Percentiles rank a stretch among this genome's conserved stretches.
Conservation (phyloP, 179 eudicot species). For the Gypsophila paniculata region DNA sequence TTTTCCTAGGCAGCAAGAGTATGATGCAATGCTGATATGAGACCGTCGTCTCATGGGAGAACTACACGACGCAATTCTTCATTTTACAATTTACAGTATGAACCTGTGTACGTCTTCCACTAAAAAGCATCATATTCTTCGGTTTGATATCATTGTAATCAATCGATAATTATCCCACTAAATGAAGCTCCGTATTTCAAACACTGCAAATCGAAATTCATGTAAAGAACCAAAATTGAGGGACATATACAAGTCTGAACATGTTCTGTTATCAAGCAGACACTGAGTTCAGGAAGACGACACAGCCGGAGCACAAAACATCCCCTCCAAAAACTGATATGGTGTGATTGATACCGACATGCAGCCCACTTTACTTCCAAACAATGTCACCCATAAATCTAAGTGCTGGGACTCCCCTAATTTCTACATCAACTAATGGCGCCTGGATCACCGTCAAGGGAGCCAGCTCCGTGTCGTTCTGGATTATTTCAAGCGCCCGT, state of each 20-base stretch:
- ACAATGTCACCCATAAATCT: conserved; percentile 90
- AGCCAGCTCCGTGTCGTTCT: conserved; percentile 70
- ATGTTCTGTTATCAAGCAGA: not conserved
- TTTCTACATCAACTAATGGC: conserved; percentile 92
- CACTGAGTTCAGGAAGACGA: not conserved
- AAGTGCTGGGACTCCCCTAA: conserved; percentile 98
- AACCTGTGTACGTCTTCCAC: not conserved
- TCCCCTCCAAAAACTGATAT: not conserved
- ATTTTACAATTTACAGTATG: too few species aligned
- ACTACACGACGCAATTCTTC: too few species aligned
- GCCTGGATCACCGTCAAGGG: conserved; percentile 68
- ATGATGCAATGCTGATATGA: too few species aligned
- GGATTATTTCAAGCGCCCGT: conserved; percentile 73
- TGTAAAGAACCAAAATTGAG: conserved; percentile 5
- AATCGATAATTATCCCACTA: not conserved
- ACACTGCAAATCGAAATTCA: not conserved
- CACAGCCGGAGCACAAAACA: not conserved
- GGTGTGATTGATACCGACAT: not conserved
- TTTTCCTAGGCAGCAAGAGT: too few species aligned
- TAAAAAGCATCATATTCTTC: not conserved
- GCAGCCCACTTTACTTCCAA: conserved; percentile 60
- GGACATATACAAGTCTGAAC: not conserved
- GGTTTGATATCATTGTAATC: not conserved
- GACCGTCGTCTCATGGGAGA: too few species aligned
- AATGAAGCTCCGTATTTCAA: not conserved